phyloP scores from a whole-genome alignment of 2,329 filamentous ascomycete species.

The Pestalotiopsis sp. region DNA sequence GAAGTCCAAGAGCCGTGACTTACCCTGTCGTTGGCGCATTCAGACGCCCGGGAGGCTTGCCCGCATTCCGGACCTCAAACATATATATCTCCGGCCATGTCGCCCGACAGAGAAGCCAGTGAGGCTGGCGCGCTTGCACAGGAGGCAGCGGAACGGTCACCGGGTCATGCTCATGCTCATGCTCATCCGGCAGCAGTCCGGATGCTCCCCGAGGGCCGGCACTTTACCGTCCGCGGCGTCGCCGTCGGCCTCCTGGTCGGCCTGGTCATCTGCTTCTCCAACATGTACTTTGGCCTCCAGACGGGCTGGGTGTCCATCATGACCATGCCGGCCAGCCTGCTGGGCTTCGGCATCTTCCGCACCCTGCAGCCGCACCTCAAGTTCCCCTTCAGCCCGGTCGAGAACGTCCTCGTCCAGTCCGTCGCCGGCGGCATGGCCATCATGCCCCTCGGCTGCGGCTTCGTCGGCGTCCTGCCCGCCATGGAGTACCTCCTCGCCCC shows the following conservation, averaged over 20 bases:
- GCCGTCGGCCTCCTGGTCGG: constrained; percentile 81
- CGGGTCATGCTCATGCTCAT: neutral
- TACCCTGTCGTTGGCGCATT: neutral
- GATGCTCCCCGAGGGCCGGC: constrained; percentile 50
- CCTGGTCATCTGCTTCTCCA: constrained; percentile 90
- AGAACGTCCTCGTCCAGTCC: constrained; percentile 96
- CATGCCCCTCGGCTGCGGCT: constrained; percentile 94
- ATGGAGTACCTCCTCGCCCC: constrained; percentile 81
- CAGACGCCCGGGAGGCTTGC: neutral
- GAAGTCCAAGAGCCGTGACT: neutral
- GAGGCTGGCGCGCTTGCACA: constrained; percentile 13
- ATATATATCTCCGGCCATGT: constrained; percentile 19
- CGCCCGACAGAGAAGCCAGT: constrained; percentile 28
- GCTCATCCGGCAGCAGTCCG: constrained; percentile 17
- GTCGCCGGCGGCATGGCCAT: constrained; percentile 95
- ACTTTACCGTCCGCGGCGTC: constrained; percentile 85
- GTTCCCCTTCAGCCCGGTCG: constrained; percentile 87
- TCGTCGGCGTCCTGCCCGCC: constrained; percentile 92
- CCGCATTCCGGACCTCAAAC: neutral
- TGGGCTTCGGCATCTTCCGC: constrained; percentile 94
- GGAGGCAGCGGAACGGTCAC: constrained; percentile 9
- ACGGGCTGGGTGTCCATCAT: constrained; percentile 77
- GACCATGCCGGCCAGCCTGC: constrained; percentile 94
- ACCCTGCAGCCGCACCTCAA: constrained; percentile 71
- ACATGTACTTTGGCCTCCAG: constrained; percentile 98